A percentile compares a stretch with the other conserved stretches of the same genome.
Conservation (phyloP, 371 early-diverging fungal species). For the Rhizopus stolonifer region DNA sequence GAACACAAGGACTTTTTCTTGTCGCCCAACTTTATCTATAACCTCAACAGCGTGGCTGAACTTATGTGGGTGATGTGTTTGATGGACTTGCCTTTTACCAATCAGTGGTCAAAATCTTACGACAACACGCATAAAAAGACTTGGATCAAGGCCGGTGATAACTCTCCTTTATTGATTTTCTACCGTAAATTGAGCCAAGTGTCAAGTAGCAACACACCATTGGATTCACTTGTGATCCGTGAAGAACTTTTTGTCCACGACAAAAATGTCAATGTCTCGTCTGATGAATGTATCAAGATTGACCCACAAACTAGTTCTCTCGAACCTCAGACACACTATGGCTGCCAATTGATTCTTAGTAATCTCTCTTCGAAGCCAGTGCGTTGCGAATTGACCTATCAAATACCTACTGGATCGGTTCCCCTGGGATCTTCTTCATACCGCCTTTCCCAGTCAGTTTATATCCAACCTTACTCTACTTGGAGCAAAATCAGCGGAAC, state of each 20-base stretch:
- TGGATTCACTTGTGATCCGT: slow-evolving; percentile 22
- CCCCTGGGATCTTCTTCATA: slow-evolving; percentile 32
- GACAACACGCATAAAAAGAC: background rate
- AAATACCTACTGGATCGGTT: slow-evolving; percentile 46
- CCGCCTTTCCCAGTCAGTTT: slow-evolving; percentile 34
- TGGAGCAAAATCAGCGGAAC: slow-evolving; percentile 38
- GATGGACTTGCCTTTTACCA: slow-evolving; percentile 41
- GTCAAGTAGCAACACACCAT: background rate
- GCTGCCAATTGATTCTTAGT: slow-evolving; percentile 41
- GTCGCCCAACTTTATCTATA: slow-evolving; percentile 46
- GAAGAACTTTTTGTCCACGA: slow-evolving; percentile 33
- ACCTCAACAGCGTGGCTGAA: slow-evolving; percentile 33
- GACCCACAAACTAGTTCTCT: slow-evolving; percentile 18
- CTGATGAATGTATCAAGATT: slow-evolving; percentile 29
- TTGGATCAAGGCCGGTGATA: background rate
- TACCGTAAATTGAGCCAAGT: slow-evolving; percentile 33
- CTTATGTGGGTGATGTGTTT: slow-evolving; percentile 45
- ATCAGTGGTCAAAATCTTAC: background rate
- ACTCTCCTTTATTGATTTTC: slow-evolving; percentile 41
- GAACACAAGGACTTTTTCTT: slow-evolving; percentile 5
- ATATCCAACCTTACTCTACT: slow-evolving; percentile 40
- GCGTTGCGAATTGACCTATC: slow-evolving; percentile 33
- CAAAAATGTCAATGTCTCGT: slow-evolving; percentile 3
- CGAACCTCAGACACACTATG: slow-evolving; percentile 26
- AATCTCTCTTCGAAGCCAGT: slow-evolving; percentile 32